Conservation (phyloP, 176 grass and related monocot genomes). For the Musa schizocarpa region DNA sequence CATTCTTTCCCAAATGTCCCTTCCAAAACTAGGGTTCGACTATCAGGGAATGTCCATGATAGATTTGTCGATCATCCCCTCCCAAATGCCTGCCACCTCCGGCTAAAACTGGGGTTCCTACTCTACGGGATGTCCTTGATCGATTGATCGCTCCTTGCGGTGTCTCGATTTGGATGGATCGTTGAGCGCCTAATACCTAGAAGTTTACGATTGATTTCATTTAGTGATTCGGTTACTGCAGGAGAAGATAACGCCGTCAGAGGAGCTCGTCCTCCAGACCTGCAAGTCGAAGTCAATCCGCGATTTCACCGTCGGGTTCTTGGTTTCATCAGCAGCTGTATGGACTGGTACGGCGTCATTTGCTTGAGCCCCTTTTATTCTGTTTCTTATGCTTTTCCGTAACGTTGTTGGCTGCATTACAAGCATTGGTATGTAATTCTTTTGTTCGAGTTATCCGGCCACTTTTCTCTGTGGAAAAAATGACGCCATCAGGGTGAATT, state of each 20-base stretch:
- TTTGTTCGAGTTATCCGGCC: no score
- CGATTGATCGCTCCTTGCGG: not conserved
- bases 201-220: not conserved
- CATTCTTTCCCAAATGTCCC: no score
- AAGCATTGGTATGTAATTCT: no score
- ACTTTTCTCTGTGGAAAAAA: no score
- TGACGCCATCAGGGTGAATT: no score
- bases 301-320: constrained; percentile 9
- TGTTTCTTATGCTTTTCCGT: no score
- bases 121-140: not conserved
- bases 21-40: no score
- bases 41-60: no score
- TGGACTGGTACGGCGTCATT: constrained; percentile 20
- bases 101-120: no score
- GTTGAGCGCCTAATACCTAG: not conserved
- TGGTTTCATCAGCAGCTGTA: constrained; percentile 11
- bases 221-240: not conserved
- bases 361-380: not conserved
- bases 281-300: not conserved
- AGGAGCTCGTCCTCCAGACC: constrained; percentile 8
- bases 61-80: no score
- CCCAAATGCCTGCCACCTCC: no score
- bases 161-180: not conserved
- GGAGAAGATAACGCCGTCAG: constrained; percentile 19
- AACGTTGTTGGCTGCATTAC: not conserved